Percentiles rank a stretch among this genome's conserved stretches.
Evolutionary conservation across 202 grass and related monocot genomes (phyloP).

Genomic region (Alloteropsis angusta): DNA sequence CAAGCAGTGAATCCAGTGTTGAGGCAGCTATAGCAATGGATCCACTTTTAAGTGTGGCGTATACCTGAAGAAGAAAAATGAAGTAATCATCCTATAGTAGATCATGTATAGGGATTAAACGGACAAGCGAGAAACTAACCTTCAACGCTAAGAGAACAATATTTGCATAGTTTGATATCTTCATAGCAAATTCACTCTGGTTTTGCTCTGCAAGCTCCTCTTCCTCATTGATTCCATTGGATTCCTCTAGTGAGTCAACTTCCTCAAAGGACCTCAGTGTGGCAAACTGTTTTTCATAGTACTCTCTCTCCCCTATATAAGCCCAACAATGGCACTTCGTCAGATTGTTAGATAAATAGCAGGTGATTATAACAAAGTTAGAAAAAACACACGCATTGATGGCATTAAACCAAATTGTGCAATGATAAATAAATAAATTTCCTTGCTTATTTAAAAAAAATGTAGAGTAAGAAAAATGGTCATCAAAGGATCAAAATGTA

Average conservation of each 20-base stretch:
- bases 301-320: slow-evolving; percentile 68
- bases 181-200: slow-evolving; percentile 90
- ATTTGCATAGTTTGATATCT: slow-evolving; percentile 91
- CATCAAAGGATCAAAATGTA: background rate
- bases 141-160: slow-evolving; percentile 79
- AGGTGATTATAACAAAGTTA: background rate
- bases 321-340: background rate
- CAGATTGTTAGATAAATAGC: background rate
- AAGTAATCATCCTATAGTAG: slow-evolving; percentile 4
- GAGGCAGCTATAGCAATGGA: slow-evolving; percentile 98
- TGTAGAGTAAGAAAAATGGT: background rate
- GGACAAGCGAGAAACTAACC: slow-evolving; percentile 18
- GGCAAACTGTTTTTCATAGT: slow-evolving; percentile 93
- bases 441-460: background rate
- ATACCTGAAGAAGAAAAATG: slow-evolving; percentile 36
- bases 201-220: slow-evolving; percentile 53
- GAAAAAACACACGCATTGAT: background rate
- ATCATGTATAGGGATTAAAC: slow-evolving; percentile 1
- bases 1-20: slow-evolving; percentile 88
- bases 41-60: slow-evolving; percentile 87
- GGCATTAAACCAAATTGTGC: background rate
- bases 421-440: background rate
- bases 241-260: slow-evolving; percentile 51
- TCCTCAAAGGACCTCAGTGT: slow-evolving; percentile 86
- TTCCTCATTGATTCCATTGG: slow-evolving; percentile 38